These are phyloP conservation scores for Ramalina intermedia DNA, from an alignment of 495 filamentous ascomycete species.

Conservation along the genomic window DNA sequence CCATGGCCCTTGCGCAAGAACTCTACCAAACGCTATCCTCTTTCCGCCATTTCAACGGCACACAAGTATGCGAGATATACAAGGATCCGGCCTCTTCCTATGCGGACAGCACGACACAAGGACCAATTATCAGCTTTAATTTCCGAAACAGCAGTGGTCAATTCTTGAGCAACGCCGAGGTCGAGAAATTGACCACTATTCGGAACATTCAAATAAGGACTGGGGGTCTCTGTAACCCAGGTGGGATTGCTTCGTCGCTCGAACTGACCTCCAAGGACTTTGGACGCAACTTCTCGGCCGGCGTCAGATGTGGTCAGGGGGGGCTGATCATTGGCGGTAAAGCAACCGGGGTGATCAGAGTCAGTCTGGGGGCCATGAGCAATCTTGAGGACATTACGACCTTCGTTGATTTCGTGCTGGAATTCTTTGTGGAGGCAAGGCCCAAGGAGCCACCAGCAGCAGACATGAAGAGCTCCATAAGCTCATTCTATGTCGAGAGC, in stretches of 20 bases:
- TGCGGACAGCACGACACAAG: conserved; percentile 44
- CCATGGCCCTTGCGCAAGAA: conserved; percentile 35
- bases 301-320: conserved; percentile 47
- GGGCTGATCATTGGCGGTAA: conserved; percentile 36
- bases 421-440: conserved; percentile 28
- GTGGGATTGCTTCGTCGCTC: conserved; percentile 34
- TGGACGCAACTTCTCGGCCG: conserved; percentile 43
- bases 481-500: conserved; percentile 13
- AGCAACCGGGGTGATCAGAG: conserved; percentile 50
- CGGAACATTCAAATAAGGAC: conserved; percentile 53
- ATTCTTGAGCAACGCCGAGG: conserved; percentile 40
- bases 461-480: not conserved
- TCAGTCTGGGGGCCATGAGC: conserved; percentile 60
- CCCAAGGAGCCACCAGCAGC: not conserved
- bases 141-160: conserved; percentile 37
- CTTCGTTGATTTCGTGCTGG: conserved; percentile 41
- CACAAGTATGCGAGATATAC: conserved; percentile 44
- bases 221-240: conserved; percentile 51
- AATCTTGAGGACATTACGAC: conserved; percentile 42
- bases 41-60: conserved; percentile 46
- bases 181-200: conserved; percentile 49
- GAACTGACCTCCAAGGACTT: conserved; percentile 40
- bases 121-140: conserved; percentile 60
- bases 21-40: conserved; percentile 35
- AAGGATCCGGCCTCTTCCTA: conserved; percentile 35